These are phyloP conservation scores for Sugiyamaella castrensis DNA, from an alignment of 1,139 yeast species.

Conservation along the genomic window DNA sequence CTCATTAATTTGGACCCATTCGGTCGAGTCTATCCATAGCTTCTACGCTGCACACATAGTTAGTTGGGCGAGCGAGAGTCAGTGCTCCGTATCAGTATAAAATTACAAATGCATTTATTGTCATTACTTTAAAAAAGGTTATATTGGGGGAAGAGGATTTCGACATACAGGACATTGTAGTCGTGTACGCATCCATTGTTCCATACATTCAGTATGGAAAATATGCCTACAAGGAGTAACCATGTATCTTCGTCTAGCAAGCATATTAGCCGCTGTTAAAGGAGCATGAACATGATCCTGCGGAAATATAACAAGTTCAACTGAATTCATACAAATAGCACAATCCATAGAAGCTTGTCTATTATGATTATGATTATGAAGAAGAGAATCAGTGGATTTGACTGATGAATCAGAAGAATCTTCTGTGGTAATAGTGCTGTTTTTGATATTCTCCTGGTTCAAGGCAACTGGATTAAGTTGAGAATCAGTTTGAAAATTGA, in stretches of 20 bases:
- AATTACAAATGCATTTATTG: too few species aligned
- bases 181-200: constrained; percentile 90
- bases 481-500: constrained; percentile 29
- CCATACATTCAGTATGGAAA: constrained; percentile 83
- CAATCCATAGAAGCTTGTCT: constrained; percentile 50
- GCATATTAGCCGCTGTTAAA: constrained; percentile 35
- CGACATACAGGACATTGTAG: constrained; percentile 94
- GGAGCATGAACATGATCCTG: constrained; percentile 34
- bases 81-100: too few species aligned
- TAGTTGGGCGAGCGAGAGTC: too few species aligned
- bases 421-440: not conserved
- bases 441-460: not conserved
- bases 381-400: constrained; percentile 8
- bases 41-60: too few species aligned
- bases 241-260: constrained; percentile 57
- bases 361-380: constrained; percentile 11
- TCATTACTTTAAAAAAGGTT: not conserved
- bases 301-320: constrained; percentile 57
- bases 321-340: constrained; percentile 83
- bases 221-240: constrained; percentile 90
- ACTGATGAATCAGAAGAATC: constrained; percentile 5
- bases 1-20: too few species aligned
- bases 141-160: constrained; percentile 70
- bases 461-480: constrained; percentile 28
- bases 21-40: too few species aligned